These are phyloP conservation scores for Straminergon stramineum DNA, from an alignment of 225 moss, liverwort and hornwort species.

Conservation along the genomic window DNA sequence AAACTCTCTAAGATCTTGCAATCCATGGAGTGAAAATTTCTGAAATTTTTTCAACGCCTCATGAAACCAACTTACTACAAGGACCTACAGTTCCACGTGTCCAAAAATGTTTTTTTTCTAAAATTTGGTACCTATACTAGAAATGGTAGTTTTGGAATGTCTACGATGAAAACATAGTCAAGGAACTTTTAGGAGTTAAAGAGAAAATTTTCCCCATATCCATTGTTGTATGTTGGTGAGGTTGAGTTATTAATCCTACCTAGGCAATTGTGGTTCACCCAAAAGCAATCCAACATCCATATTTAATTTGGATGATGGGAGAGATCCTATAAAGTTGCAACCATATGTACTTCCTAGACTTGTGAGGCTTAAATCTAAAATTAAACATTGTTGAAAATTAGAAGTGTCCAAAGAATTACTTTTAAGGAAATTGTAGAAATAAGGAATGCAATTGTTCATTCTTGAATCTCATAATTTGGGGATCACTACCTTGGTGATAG, in stretches of 20 bases:
- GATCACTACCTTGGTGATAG: background rate
- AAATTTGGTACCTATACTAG: too few relatives aligned
- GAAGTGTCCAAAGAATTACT: background rate
- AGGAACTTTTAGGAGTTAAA: too few relatives aligned
- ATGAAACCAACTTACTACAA: too few relatives aligned
- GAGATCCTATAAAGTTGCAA: background rate
- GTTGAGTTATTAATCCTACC: background rate
- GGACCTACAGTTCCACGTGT: too few relatives aligned
- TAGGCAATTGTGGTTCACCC: background rate
- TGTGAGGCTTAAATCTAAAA: background rate
- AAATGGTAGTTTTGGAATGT: too few relatives aligned
- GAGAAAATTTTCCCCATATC: background rate
- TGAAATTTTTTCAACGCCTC: too few relatives aligned
- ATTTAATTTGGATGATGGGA: background rate
- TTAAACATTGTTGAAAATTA: background rate
- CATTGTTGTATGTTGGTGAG: background rate
- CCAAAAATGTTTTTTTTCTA: too few relatives aligned
- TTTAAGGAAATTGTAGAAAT: background rate
- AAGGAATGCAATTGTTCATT: background rate
- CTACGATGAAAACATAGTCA: too few relatives aligned
- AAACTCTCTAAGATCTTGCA: too few relatives aligned
- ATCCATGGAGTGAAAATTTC: too few relatives aligned
- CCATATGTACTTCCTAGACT: background rate
- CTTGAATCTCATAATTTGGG: background rate
- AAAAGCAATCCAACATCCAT: rapidly evolving